A percentile compares a stretch with the other conserved stretches of the same genome.
These are phyloP conservation scores for Odonthalia washingtoniensis DNA, from an alignment of 31 red algal species.

Conservation along the genomic window DNA sequence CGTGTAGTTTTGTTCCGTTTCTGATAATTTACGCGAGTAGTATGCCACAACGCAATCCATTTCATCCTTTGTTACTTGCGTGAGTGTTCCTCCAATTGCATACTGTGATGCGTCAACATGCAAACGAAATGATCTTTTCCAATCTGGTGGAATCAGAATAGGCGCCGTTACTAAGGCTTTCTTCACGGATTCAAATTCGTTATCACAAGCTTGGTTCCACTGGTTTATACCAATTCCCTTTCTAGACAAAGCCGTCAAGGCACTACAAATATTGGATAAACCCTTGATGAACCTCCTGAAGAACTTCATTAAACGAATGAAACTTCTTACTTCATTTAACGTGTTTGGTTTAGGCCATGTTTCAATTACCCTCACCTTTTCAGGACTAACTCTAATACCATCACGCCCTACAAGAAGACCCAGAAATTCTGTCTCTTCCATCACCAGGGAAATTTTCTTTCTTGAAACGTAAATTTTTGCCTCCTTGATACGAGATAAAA, in stretches of 20 bases:
- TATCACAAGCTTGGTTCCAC: not conserved
- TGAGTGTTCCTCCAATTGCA: constrained; percentile 17
- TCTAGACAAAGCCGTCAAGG: not conserved
- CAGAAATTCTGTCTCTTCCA: constrained; percentile 7
- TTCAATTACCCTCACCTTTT: not conserved
- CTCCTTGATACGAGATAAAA: not conserved
- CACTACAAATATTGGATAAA: not conserved
- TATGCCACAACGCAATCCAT: not conserved
- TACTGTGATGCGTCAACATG: not conserved
- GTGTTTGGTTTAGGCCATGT: not conserved
- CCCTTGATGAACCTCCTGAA: constrained; percentile 5
- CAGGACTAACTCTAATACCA: constrained; percentile 19
- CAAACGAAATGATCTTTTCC: not conserved
- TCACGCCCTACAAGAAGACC: not conserved
- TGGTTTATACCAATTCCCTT: not conserved
- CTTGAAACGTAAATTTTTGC: not conserved
- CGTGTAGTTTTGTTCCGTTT: constrained; percentile 17
- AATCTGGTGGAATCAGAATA: not conserved
- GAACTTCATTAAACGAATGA: not conserved
- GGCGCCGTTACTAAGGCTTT: not conserved
- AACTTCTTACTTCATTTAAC: not conserved
- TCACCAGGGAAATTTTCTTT: constrained; percentile 39
- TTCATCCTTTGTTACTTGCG: not conserved
- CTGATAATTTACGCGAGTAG: not conserved
- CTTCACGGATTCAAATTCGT: constrained; percentile 10